Conservation (phyloP, 106 monocot genomes). For the Narthecium ossifragum region DNA sequence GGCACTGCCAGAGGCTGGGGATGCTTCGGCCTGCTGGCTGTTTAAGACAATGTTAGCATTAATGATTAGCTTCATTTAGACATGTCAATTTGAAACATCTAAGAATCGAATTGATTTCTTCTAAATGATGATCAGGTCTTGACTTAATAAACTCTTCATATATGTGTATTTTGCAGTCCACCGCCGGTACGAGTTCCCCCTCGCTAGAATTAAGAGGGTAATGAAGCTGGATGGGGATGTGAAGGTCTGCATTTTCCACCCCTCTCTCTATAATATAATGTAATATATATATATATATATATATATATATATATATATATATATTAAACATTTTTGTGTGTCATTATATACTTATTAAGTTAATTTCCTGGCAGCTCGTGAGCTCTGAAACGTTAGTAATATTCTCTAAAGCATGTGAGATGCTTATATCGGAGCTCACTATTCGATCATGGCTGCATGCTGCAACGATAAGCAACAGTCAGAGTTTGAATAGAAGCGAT, state of each 20-base stretch:
- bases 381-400: neutral
- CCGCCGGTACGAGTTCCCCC: neutral
- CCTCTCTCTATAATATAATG: neutral
- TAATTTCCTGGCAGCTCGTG: neutral
- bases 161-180: neutral
- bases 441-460: neutral
- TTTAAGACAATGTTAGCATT: no score
- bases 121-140: no score
- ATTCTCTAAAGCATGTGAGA: conserved; percentile 6
- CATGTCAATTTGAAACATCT: no score
- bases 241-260: neutral
- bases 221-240: neutral
- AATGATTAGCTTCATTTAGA: no score
- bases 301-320: neutral
- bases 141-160: no score
- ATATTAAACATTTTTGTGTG: neutral
- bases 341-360: neutral
- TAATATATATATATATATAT: neutral
- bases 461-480: neutral
- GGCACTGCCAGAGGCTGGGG: no score
- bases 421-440: neutral
- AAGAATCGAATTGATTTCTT: no score
- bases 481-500: neutral
- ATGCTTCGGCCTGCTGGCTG: no score
- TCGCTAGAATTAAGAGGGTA: neutral